Percentiles rank a stretch among this genome's conserved stretches.
Conservation (phyloP, 1,284 basidiomycete species). For the Tilletiaria anomala region DNA sequence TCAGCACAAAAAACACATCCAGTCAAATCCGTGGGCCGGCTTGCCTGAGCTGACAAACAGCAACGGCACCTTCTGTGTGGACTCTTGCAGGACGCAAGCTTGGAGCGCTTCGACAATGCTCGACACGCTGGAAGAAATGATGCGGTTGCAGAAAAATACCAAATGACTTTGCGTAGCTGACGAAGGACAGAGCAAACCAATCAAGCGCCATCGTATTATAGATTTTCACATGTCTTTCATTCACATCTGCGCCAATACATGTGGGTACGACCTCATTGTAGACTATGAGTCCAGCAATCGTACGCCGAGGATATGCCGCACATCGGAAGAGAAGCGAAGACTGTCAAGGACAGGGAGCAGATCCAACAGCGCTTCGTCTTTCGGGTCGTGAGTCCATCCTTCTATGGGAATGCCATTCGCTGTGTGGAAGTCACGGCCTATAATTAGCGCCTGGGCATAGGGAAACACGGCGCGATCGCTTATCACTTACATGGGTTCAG, state of each 20-base stretch:
- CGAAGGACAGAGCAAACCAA: no score
- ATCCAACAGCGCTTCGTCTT: slow-evolving; percentile 89
- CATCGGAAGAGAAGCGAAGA: slow-evolving; percentile 85
- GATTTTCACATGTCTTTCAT: no score
- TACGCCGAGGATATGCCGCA: slow-evolving; percentile 78
- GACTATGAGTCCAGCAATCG: slow-evolving; percentile 14
- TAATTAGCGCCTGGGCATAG: slow-evolving; percentile 3
- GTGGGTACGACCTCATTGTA: no score
- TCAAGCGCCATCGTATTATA: no score
- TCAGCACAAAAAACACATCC: slow-evolving; percentile 20
- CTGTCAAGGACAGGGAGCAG: slow-evolving; percentile 88
- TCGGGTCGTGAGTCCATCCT: slow-evolving; percentile 95
- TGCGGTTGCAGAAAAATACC: slow-evolving; percentile 7
- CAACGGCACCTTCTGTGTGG: slow-evolving; percentile 19
- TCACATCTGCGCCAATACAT: no score
- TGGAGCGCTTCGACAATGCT: slow-evolving; percentile 28
- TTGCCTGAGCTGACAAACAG: slow-evolving; percentile 32
- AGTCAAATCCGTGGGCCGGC: slow-evolving; percentile 22
- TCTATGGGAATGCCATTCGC: slow-evolving; percentile 98
- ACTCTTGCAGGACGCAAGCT: slow-evolving; percentile 30
- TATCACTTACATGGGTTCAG: slow-evolving; percentile 69
- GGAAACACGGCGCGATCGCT: not conserved
- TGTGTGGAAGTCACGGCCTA: slow-evolving; percentile 31
- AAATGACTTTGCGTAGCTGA: not conserved
- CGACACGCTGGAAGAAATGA: slow-evolving; percentile 23